These are phyloP conservation scores for Rhizomucor pusillus DNA, from an alignment of 371 early-diverging fungal genomes.

Conservation along the genomic window DNA sequence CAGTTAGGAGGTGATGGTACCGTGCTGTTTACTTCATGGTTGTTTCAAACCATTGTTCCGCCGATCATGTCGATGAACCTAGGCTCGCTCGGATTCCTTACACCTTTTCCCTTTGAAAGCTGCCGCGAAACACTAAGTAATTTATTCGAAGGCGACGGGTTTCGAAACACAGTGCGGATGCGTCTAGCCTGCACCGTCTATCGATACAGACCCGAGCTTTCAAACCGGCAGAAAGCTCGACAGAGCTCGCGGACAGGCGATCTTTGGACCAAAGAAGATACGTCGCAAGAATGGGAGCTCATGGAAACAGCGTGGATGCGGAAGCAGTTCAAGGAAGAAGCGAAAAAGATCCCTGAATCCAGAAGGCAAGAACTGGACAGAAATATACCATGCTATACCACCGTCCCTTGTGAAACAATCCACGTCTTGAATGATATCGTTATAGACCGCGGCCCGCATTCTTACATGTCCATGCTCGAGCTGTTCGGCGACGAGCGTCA, in stretches of 20 bases:
- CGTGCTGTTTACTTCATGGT: constrained; percentile 80
- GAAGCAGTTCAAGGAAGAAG: constrained; percentile 14
- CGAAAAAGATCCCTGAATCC: constrained; percentile 1
- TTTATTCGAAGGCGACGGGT: constrained; percentile 54
- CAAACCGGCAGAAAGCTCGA: not conserved
- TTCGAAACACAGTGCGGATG: constrained; percentile 80
- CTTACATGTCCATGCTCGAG: constrained; percentile 87
- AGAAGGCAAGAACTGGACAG: constrained; percentile 8
- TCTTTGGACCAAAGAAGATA: not conserved
- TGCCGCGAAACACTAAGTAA: constrained; percentile 52
- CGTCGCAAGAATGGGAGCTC: constrained; percentile 10
- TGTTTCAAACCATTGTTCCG: constrained; percentile 87
- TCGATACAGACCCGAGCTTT: constrained; percentile 26
- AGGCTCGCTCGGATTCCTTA: constrained; percentile 89
- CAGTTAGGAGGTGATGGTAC: constrained; percentile 90
- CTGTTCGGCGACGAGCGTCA: constrained; percentile 85
- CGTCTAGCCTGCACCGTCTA: constrained; percentile 83
- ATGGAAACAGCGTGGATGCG: constrained; percentile 37
- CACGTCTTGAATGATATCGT: constrained; percentile 78
- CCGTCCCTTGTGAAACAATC: constrained; percentile 42
- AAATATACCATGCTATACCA: constrained; percentile 31
- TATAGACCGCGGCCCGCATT: constrained; percentile 85
- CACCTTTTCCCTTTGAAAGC: constrained; percentile 71
- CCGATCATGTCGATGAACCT: constrained; percentile 87
- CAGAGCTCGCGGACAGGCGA: not conserved